Conservation (phyloP, 345 rosid genomes). For the Brassica nigra region DNA sequence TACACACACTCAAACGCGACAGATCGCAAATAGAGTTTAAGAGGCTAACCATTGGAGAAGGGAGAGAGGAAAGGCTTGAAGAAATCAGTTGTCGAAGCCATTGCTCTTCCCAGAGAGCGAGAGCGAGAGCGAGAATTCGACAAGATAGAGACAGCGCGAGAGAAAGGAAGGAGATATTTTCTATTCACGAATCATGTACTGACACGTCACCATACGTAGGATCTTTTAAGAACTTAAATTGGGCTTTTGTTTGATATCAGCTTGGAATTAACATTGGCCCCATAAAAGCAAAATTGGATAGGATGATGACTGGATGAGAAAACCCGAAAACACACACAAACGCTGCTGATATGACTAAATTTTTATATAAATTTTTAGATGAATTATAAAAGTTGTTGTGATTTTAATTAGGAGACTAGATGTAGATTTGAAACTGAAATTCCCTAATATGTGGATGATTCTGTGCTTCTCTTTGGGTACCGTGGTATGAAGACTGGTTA, state of each 20-base stretch:
- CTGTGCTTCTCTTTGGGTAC: too few relatives aligned
- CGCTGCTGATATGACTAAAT: neutral
- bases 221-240: neutral
- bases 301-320: neutral
- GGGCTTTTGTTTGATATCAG: neutral
- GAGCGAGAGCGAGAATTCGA: too few relatives aligned
- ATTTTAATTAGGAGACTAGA: too few relatives aligned
- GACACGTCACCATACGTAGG: slow-evolving; percentile 1
- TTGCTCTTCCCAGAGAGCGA: slow-evolving; percentile 12
- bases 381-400: too few relatives aligned
- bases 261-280: neutral
- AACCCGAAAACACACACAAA: neutral
- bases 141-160: too few relatives aligned
- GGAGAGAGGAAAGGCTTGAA: slow-evolving; percentile 45
- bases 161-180: neutral
- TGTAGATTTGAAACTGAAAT: too few relatives aligned
- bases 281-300: neutral
- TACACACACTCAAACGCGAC: neutral
- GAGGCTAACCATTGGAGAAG: slow-evolving; percentile 45
- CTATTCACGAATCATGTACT: neutral
- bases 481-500: too few relatives aligned
- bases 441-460: too few relatives aligned
- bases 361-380: too few relatives aligned
- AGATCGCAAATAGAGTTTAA: neutral
- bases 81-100: slow-evolving; percentile 56